Evolutionary conservation across 352 stramenopile species (phyloP), one percentile per base, ranked within the genome.

Genomic region (Phytopythium vexans): DNA sequence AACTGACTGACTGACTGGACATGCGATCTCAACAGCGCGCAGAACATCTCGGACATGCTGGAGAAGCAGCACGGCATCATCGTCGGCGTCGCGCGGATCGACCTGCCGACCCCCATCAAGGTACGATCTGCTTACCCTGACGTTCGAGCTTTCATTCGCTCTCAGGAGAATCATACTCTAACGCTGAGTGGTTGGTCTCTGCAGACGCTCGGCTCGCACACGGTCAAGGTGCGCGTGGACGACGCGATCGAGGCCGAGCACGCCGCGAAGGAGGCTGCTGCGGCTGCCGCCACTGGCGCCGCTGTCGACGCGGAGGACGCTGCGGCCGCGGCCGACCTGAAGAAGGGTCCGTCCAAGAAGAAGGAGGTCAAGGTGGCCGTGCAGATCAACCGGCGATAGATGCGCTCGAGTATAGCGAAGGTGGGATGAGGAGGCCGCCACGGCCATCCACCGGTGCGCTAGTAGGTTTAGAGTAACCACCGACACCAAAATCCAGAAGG

Each of bases 31-130:
- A 53, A 46, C 53, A 88, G 75, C 39, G 79, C 77, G 21, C 68
- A 92, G 65, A 88, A 92, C 63, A 92, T 94, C 52, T 89, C 80
- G 46, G 82, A 94, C 51, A 89, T 86, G 76, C 53, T 94, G 15
- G 82, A 92, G 56, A 92, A 89, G 67, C 79, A 94, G 65, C 66
- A 86, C 58, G 80, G 74, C 39, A 80, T 94, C 49, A 79, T 91
- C 46, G 82, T 94, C 46, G 84, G 84, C 41, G 70, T 90, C 15
- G 84, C 84, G 5, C 81, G 84, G 45, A 86, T 94, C 42, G 64
- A 90, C 36, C 64, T 94, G 47, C 71, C 81, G 9, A 67, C 69
- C 6, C 78, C 80, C 16, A 86, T 94, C 66, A 94, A 91, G 65
- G 73, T 84, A 49, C n/a, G 1, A 32, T 4, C 3, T 27, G 12